Conservation (phyloP, 352 stramenopile genomes). For the Globisporangium paddicum region DNA sequence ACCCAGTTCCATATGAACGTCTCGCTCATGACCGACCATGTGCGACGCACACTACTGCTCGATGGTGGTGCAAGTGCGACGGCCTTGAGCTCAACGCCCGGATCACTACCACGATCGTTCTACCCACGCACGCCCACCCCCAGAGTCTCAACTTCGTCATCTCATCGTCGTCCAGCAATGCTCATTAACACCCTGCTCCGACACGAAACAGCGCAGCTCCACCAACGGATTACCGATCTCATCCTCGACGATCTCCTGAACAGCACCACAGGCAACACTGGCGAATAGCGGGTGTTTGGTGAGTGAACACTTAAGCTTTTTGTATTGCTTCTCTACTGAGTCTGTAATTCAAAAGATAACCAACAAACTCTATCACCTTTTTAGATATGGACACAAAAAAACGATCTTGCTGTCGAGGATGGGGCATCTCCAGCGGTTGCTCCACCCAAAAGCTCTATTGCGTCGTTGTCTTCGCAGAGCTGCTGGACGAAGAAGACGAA, state of each 20-base stretch:
- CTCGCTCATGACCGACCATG: constrained; percentile 1
- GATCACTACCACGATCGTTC: not conserved
- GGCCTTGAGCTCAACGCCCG: not conserved
- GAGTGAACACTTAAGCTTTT: too few relatives aligned
- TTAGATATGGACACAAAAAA: constrained; percentile 18
- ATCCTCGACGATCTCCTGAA: constrained; percentile 32
- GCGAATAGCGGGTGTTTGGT: too few relatives aligned
- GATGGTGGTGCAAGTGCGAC: not conserved
- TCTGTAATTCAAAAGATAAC: not conserved
- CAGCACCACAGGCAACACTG: not conserved
- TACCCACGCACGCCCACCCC: constrained; percentile 22
- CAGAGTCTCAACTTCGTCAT: constrained; percentile 4
- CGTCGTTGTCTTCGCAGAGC: not conserved
- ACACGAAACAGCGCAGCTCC: constrained; percentile 26
- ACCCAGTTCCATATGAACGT: constrained; percentile 10
- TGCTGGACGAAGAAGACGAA: not conserved
- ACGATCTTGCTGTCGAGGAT: not conserved
- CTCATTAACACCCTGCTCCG: constrained; percentile 8
- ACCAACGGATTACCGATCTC: constrained; percentile 25
- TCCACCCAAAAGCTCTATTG: constrained; percentile 1
- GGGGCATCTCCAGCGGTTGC: not conserved
- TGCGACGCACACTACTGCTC: not conserved
- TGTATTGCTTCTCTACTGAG: too few relatives aligned
- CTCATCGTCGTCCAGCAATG: not conserved
- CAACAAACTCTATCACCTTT: not conserved